A percentile compares a stretch with the other conserved stretches of the same genome.
phyloP scores from a whole-genome alignment of 225 moss, liverwort and hornwort genomes.

The Straminergon stramineum region DNA sequence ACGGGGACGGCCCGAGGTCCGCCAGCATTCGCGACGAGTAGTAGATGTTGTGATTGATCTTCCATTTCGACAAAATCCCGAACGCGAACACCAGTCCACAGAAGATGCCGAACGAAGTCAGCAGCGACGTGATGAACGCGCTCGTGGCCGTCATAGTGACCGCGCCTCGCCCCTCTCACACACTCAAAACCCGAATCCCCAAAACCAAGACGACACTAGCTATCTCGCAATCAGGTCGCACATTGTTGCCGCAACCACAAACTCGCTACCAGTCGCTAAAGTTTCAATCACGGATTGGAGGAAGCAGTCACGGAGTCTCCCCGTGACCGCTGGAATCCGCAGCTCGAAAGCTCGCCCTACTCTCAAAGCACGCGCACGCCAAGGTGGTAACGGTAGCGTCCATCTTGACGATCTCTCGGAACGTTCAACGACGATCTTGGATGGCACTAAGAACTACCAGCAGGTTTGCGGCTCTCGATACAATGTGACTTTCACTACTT shows the following conservation, averaged over 20 bases:
- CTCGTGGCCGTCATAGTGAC: conserved; percentile 36
- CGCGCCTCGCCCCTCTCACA: not conserved
- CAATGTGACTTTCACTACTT: not conserved
- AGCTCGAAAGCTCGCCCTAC: not conserved
- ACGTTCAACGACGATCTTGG: not conserved
- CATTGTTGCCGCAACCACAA: not conserved
- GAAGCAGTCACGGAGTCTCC: not conserved
- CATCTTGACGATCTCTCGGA: not conserved
- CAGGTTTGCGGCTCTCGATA: not conserved
- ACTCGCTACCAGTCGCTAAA: not conserved
- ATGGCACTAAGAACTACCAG: not conserved
- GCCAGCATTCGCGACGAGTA: conserved; percentile 34
- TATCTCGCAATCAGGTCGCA: not conserved
- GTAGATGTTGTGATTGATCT: conserved; percentile 30
- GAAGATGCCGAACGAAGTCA: conserved; percentile 53
- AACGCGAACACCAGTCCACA: conserved; percentile 28
- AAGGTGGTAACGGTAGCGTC: not conserved
- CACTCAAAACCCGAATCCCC: not conserved
- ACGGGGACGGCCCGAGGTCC: conserved; percentile 13
- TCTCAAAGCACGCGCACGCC: not conserved
- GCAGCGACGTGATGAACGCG: conserved; percentile 46
- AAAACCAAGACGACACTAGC: not conserved
- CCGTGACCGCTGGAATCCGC: not conserved
- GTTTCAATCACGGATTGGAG: not conserved
- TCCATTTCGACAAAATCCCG: conserved; percentile 29